phyloP scores from a whole-genome alignment of 2,329 filamentous ascomycete species.

The Penicillium sp. region DNA sequence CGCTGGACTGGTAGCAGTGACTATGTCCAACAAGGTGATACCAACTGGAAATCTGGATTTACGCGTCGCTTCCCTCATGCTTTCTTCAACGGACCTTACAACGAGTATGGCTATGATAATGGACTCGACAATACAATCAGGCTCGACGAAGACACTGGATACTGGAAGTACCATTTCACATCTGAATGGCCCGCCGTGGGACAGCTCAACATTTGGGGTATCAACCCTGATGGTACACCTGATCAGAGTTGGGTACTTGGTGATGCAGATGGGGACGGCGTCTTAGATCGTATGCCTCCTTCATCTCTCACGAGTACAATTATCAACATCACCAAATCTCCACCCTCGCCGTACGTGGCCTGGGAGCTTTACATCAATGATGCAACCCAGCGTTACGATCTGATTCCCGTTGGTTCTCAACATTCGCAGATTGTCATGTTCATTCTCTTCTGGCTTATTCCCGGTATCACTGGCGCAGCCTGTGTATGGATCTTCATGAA shows the following conservation, averaged over 20 bases:
- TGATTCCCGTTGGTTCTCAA: constrained; percentile 54
- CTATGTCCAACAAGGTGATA: constrained; percentile 60
- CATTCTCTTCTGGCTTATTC: constrained; percentile 55
- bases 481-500: constrained; percentile 59
- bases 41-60: constrained; percentile 35
- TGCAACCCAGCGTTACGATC: constrained; percentile 49
- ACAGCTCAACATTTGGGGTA: constrained; percentile 65
- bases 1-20: constrained; percentile 57
- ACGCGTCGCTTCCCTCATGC: constrained; percentile 60
- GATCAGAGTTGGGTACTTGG: constrained; percentile 60
- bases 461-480: constrained; percentile 49
- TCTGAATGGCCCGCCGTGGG: constrained; percentile 61
- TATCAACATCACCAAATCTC: constrained; percentile 58
- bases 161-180: constrained; percentile 61
- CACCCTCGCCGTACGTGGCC: constrained; percentile 54
- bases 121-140: constrained; percentile 55
- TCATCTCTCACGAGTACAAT: constrained; percentile 55
- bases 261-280: constrained; percentile 58
- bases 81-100: constrained; percentile 61
- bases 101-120: constrained; percentile 62
- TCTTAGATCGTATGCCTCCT: constrained; percentile 62
- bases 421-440: constrained; percentile 54
- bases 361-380: constrained; percentile 59
- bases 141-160: constrained; percentile 45
- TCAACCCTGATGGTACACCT: constrained; percentile 61